phyloP scores from a whole-genome alignment of 2,329 filamentous ascomycete species.

The Sporothrix pseudoabietina region DNA sequence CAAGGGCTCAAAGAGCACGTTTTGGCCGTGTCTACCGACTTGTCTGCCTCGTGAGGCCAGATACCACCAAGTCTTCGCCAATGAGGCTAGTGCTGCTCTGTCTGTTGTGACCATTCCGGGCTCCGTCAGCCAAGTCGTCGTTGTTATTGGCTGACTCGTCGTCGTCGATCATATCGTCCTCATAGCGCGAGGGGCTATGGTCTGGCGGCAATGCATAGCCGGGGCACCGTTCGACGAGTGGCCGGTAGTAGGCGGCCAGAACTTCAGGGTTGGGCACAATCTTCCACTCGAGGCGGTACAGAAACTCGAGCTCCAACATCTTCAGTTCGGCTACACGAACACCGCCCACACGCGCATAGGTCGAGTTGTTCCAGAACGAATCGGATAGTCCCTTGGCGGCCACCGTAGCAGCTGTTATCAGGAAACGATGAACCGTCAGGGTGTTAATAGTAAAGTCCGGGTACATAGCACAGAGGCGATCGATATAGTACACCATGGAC shows the following conservation, averaged over 20 bases:
- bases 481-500: constrained; percentile 99
- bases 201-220: constrained; percentile 57
- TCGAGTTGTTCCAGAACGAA: constrained; percentile 97
- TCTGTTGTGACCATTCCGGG: constrained; percentile 4
- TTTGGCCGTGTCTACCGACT: neutral
- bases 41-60: constrained; percentile 26
- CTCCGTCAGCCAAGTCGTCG: constrained; percentile 25
- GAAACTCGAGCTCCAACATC: constrained; percentile 87
- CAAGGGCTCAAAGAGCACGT: neutral
- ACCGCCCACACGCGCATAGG: constrained; percentile 90
- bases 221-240: constrained; percentile 70
- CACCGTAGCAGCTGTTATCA: constrained; percentile 94
- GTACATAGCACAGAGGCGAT: constrained; percentile 88
- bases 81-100: constrained; percentile 33
- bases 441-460: constrained; percentile 95
- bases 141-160: constrained; percentile 39
- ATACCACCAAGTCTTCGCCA: constrained; percentile 28
- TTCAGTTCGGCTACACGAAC: constrained; percentile 89
- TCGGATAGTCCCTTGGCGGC: constrained; percentile 95
- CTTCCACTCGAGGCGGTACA: constrained; percentile 91
- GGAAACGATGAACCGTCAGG: constrained; percentile 92
- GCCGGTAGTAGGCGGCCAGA: constrained; percentile 88
- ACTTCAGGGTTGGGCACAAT: constrained; percentile 96
- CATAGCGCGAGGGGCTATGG: constrained; percentile 28
- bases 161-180: constrained; percentile 41